phyloP scores from a whole-genome alignment of 345 rosid genomes.

The Excoecaria agallocha region DNA sequence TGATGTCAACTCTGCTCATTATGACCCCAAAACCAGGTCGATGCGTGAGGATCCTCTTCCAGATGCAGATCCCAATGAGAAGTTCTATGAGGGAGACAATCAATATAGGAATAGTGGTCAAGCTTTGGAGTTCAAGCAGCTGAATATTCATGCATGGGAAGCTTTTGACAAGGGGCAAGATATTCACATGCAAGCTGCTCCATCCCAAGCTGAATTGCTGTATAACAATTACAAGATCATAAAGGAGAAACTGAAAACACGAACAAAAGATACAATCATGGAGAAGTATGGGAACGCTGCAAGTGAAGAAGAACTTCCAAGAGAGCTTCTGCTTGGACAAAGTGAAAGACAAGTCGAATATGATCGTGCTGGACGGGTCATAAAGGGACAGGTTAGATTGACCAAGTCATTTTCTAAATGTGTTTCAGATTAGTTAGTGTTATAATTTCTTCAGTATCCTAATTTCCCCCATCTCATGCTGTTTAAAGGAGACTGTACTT shows the following conservation, averaged over 20 bases:
- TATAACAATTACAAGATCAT: slow-evolving; percentile 44
- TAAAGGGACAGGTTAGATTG: slow-evolving; percentile 57
- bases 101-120: slow-evolving; percentile 71
- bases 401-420: not conserved
- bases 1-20: slow-evolving; percentile 70
- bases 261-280: slow-evolving; percentile 50
- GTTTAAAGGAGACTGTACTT: slow-evolving; percentile 40
- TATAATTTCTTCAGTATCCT: not conserved
- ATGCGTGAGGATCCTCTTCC: slow-evolving; percentile 88
- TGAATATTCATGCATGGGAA: slow-evolving; percentile 58
- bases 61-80: slow-evolving; percentile 70
- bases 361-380: slow-evolving; percentile 60
- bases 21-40: slow-evolving; percentile 74
- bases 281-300: slow-evolving; percentile 71
- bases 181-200: slow-evolving; percentile 72
- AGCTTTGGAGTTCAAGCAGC: slow-evolving; percentile 68
- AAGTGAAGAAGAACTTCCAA: slow-evolving; percentile 53
- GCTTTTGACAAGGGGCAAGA: slow-evolving; percentile 78
- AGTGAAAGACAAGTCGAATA: slow-evolving; percentile 71
- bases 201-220: slow-evolving; percentile 67
- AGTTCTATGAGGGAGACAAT: slow-evolving; percentile 73
- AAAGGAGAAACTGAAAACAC: slow-evolving; percentile 52
- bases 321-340: slow-evolving; percentile 64
- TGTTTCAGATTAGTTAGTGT: not conserved
- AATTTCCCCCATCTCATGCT: not conserved